Conservation (phyloP, 1,284 basidiomycete species). For the Cryptococcus floricola region DNA sequence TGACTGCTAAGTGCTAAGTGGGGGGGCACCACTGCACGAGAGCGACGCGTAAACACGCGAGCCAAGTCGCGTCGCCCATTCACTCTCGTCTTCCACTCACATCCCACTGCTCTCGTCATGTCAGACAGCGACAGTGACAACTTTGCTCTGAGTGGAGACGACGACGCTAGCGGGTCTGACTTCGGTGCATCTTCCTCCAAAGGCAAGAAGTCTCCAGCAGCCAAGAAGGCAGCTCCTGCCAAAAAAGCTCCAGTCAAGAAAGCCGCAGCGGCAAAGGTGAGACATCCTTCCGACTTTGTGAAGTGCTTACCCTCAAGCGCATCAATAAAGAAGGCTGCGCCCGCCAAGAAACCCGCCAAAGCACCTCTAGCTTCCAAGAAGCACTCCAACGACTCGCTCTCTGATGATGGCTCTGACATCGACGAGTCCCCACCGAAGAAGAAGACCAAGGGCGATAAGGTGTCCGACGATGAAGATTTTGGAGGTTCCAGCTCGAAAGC, state of each 20-base stretch:
- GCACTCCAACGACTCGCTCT: slow-evolving; percentile 55
- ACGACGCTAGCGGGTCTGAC: slow-evolving; percentile 41
- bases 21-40: background rate
- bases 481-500: slow-evolving; percentile 36
- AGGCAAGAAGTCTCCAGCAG: slow-evolving; percentile 26
- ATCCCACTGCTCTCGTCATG: slow-evolving; percentile 24
- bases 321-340: slow-evolving; percentile 10
- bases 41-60: background rate
- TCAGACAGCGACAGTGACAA: slow-evolving; percentile 45
- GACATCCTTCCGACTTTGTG: background rate
- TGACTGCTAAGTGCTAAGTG: too few species aligned
- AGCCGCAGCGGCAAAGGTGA: slow-evolving; percentile 27
- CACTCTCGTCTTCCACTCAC: background rate
- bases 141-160: slow-evolving; percentile 14
- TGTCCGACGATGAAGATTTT: slow-evolving; percentile 25
- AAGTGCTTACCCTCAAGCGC: too few species aligned
- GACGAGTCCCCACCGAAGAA: slow-evolving; percentile 30
- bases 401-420: slow-evolving; percentile 49
- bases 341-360: slow-evolving; percentile 52
- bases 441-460: slow-evolving; percentile 17
- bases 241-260: background rate
- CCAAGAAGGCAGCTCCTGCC: slow-evolving; percentile 23
- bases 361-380: slow-evolving; percentile 58
- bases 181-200: slow-evolving; percentile 28
- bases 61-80: background rate